A percentile compares a stretch with the other conserved stretches of the same genome.
Evolutionary conservation across 495 filamentous ascomycete genomes (phyloP).

Genomic region (Xylaria acuta): DNA sequence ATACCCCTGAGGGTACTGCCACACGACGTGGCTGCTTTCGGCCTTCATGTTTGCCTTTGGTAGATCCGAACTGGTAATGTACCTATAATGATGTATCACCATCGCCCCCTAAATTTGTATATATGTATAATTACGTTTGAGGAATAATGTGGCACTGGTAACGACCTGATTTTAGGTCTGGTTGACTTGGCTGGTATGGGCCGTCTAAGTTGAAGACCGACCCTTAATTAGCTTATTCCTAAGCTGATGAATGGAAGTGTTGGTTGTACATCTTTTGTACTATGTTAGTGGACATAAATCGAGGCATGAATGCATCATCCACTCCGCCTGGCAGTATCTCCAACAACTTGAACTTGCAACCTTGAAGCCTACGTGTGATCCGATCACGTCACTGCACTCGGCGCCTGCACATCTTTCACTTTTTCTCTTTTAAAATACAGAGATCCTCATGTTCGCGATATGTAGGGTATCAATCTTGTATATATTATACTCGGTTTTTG

Average conservation of each 20-base stretch:
- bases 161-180: neutral
- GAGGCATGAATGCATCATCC: neutral
- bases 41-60: neutral
- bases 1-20: neutral
- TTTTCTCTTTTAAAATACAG: neutral
- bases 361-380: no score
- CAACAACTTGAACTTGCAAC: no score
- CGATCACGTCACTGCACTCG: neutral
- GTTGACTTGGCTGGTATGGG: neutral
- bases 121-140: neutral
- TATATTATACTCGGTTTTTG: neutral
- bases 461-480: constrained; percentile 18
- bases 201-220: neutral
- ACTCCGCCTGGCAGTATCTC: neutral
- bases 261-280: neutral
- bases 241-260: neutral
- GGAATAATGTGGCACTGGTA: neutral
- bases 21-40: neutral
- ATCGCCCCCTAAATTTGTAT: neutral
- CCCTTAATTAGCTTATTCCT: neutral
- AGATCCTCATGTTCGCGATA: neutral
- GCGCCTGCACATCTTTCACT: neutral
- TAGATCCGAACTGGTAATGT: neutral
- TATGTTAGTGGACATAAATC: neutral
- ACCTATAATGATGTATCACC: neutral